phyloP scores from a whole-genome alignment of 306 rosid genomes.

The Rosa persica region DNA sequence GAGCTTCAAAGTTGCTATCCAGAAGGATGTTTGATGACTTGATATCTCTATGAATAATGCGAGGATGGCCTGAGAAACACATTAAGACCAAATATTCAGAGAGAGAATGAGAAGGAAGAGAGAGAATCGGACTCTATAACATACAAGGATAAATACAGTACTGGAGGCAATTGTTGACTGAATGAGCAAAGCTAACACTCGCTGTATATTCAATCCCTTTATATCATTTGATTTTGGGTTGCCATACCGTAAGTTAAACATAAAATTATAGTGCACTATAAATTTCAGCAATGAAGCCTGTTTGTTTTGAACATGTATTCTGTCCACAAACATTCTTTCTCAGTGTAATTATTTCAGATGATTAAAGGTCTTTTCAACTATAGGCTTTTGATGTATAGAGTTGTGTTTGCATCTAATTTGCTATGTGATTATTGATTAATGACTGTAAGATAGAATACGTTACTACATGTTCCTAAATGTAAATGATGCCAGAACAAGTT shows the following conservation, averaged over 20 bases:
- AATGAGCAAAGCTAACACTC: neutral
- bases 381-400: neutral
- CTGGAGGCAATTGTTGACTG: neutral
- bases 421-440: neutral
- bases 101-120: neutral
- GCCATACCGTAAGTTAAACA: neutral
- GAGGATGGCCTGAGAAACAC: slow-evolving; percentile 87
- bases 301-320: neutral
- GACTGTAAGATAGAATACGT: neutral
- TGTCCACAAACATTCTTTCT: neutral
- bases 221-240: neutral
- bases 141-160: neutral
- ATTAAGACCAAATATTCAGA: slow-evolving; percentile 23
- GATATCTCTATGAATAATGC: slow-evolving; percentile 97
- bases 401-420: neutral
- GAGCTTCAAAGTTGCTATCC: slow-evolving; percentile 84
- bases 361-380: neutral
- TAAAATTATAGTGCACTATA: neutral
- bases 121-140: neutral
- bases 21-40: slow-evolving; percentile 98
- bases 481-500: neutral
- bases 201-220: neutral
- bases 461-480: too few species aligned
- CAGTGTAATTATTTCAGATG: neutral
- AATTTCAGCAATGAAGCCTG: neutral